phyloP scores from a whole-genome alignment of 768 basidiomycete genomes.

The Hemileccinum rubropunctum region DNA sequence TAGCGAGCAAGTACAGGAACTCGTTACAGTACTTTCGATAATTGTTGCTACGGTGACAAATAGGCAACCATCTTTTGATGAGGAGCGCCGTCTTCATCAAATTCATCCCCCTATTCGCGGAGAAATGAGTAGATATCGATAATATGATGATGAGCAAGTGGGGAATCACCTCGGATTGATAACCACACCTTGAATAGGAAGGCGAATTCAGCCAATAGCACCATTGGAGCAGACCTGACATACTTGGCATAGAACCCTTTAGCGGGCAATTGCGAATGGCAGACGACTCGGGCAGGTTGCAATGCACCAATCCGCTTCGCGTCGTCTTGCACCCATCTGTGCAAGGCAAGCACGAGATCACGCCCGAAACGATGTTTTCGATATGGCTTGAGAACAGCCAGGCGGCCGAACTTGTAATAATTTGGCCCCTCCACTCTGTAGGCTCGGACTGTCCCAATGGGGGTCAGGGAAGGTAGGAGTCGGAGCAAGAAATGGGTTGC shows the following conservation, averaged over 20 bases:
- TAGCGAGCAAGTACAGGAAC: conserved; percentile 21
- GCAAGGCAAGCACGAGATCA: conserved; percentile 60
- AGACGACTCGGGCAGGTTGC: conserved; percentile 43
- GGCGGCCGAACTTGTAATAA: conserved; percentile 72
- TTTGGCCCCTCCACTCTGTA: conserved; percentile 34
- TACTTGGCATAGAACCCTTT: conserved; percentile 78
- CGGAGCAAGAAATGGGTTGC: conserved; percentile 75
- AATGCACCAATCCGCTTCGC: conserved; percentile 17
- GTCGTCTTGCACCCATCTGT: conserved; percentile 54
- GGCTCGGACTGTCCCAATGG: conserved; percentile 70
- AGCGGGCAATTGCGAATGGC: conserved; percentile 69
- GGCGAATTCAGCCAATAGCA: conserved; percentile 11
- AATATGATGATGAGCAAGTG: conserved; percentile 11
- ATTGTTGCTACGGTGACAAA: conserved; percentile 42
- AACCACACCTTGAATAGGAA: conserved; percentile 58
- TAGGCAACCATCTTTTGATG: conserved; percentile 79
- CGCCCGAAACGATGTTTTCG: conserved; percentile 64
- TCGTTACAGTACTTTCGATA: conserved; percentile 21
- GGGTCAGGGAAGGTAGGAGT: conserved; percentile 54
- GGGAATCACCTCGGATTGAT: conserved; percentile 56
- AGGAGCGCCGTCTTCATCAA: conserved; percentile 81
- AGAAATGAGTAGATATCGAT: conserved; percentile 24
- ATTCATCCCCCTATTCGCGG: conserved; percentile 57
- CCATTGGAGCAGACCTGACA: conserved; percentile 11
- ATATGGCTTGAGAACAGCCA: conserved; percentile 65